Base-by-base conservation (phyloP, 208 protist genomes). In the Trypanosoma scelopori region DNA sequence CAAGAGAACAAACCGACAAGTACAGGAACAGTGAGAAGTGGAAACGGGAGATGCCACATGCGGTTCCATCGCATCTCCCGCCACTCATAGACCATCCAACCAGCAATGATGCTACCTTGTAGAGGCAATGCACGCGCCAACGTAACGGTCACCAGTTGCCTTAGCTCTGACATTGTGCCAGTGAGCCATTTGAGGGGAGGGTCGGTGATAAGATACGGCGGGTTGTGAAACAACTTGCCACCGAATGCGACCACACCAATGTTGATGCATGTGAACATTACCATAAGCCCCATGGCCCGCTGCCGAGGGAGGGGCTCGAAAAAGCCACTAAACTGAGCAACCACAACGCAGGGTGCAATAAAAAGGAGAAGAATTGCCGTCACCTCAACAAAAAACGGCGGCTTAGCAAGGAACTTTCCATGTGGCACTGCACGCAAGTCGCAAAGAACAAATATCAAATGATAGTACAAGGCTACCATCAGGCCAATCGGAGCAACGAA, bases 261-360 rank as follows among this genome's bases (percentile, higher is more conserved):
- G 45, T 87, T 88, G 41, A 84, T 69, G 12, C 27, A 61, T 27
- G 83, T 84, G 30, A 87, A 72, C 27, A 87, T 66, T 15, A 56
- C 30, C 6, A 83, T 46, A 12, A 82, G 53, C 13, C 61, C 48
- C 12, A 82, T n/a, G 25, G 58, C 72, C 18, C 77, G 51, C 42
- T 60, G 65, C 11, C 60, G 53, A 7, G 51, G 67, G 5, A 74
- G 60, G 30, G 76, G 70, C 51, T 87, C 80, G 56, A 88, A 88
- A 60, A 93, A 85, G n/a, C 83, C 81, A 47, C 70, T 71, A 62
- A 88, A 89, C 2, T 78, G 81, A 1, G 74, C 76, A 42, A 86
- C 66, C 1, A 87, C 42, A 30, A 78, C 72, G 59, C 78, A 93
- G 27, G 87, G 87, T 16, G 82, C 55, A 41, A 85, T 48, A 59